Evolutionary conservation across 75 land plant genomes (phyloP).

Genomic region (Cupressus sempervirens): DNA sequence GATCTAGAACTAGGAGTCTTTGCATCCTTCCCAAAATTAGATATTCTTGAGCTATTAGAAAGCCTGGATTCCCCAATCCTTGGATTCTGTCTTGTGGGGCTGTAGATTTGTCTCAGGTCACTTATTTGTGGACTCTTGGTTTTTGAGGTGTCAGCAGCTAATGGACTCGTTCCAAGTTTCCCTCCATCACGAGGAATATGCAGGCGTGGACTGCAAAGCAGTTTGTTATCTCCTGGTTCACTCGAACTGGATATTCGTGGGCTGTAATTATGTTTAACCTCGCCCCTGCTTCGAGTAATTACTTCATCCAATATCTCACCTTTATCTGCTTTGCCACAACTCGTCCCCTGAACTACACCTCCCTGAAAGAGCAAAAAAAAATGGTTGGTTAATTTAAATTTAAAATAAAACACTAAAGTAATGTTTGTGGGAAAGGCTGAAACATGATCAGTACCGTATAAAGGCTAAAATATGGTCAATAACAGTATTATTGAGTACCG

Average conservation of each 20-base stretch:
- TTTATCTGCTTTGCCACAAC: constrained; percentile 16
- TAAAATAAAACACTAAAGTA: too few species aligned
- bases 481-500: too few species aligned
- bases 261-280: constrained; percentile 54
- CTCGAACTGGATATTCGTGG: constrained; percentile 51
- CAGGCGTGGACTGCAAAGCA: constrained; percentile 17
- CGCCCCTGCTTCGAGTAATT: constrained; percentile 73
- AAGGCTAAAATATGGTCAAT: too few species aligned
- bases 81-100: neutral
- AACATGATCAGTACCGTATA: neutral
- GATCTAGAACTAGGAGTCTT: too few species aligned
- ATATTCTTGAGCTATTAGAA: too few species aligned
- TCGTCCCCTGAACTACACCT: neutral
- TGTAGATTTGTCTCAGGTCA: neutral
- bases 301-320: constrained; percentile 30
- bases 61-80: too few species aligned
- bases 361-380: neutral
- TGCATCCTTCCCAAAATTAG: too few species aligned
- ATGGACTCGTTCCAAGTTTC: neutral
- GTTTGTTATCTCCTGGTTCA: constrained; percentile 10
- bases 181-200: neutral
- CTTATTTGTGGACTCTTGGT: neutral
- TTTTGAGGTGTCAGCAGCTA: neutral
- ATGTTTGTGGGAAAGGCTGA: constrained; percentile 13
- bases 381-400: too few species aligned